Evolutionary conservation across 2,329 filamentous ascomycete genomes (phyloP).

Genomic region (Didymella arachidicola): DNA sequence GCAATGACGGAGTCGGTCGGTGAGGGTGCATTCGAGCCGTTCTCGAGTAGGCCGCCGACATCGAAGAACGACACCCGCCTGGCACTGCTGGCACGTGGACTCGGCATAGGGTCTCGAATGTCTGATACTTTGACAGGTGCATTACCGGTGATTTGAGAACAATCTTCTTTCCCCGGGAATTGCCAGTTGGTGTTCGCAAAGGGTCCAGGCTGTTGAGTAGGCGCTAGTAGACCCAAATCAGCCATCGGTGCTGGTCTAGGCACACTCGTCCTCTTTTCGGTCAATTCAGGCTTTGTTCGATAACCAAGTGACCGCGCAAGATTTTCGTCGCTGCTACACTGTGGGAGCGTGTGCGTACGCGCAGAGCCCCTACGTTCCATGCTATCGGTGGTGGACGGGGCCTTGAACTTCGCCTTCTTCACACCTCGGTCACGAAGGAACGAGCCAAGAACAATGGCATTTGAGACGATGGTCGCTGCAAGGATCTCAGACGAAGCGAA

Average conservation of each 20-base stretch:
- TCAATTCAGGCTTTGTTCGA: constrained; percentile 64
- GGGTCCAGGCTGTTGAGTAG: constrained; percentile 30
- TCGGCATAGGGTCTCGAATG: constrained; percentile 48
- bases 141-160: constrained; percentile 33
- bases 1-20: constrained; percentile 49
- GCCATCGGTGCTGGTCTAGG: constrained; percentile 51
- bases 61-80: constrained; percentile 82
- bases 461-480: constrained; percentile 85
- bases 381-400: constrained; percentile 60
- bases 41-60: constrained; percentile 76
- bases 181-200: constrained; percentile 46
- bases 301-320: constrained; percentile 82
- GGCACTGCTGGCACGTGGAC: constrained; percentile 50
- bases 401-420: constrained; percentile 83
- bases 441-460: constrained; percentile 87
- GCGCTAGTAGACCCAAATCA: constrained; percentile 38
- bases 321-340: constrained; percentile 92
- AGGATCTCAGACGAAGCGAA: constrained; percentile 90
- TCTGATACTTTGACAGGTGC: constrained; percentile 32
- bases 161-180: constrained; percentile 38
- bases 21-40: constrained; percentile 49
- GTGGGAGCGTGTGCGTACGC: constrained; percentile 69
- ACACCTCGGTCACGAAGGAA: constrained; percentile 89
- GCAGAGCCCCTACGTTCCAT: constrained; percentile 65
- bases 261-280: constrained; percentile 52